Evolutionary conservation across 352 stramenopile species (phyloP), one percentile per base, ranked within the genome.

Genomic region (Pythium pyrilobum): DNA sequence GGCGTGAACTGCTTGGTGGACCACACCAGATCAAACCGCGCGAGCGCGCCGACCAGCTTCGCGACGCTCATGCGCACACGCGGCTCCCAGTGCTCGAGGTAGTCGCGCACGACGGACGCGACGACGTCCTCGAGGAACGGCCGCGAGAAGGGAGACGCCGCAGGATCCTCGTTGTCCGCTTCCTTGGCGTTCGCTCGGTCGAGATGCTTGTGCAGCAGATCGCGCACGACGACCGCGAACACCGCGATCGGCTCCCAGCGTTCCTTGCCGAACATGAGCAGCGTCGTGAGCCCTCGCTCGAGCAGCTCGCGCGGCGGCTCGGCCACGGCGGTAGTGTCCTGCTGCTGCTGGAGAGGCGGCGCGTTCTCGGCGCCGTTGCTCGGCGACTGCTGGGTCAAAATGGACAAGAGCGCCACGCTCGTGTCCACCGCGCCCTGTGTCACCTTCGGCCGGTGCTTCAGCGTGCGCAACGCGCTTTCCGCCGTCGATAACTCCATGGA

Each of bases 71-170:
- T 85, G 31, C 88, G 77, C 39, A 97, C 82, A 32, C 87, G 70
- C 23, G 87, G 84, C 57, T 96, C 87, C 32, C 79, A 87, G 67
- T 93, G 85, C 61, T 96, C 85, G n/a, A 96, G 49, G 47, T 87
- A 64, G 51, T 75, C 63, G 55, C 83, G 63, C 34, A 72, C 42
- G 13, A 67, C 55, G 32, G 68, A 36, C 55, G 62, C 57, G 3
- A 89, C 60, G 7, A 62, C 76, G 5, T 75, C 69, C 13, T 67
- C 63, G 16, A 89, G 16, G 25, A 87, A 87, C 7, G 13, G 21
- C 16, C 70, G 48, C 11, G 74, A 70, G 2, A 89, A 58, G 13
- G 73, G 71, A 29, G 42, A 36, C n/a, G 62, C 40, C 18, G 31
- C 46, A 4, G 13, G 12, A 27, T 66, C 44, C 1, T 25, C 21